These are phyloP conservation scores for Sporisorium graminicola DNA, from an alignment of 1,284 basidiomycete genomes.

Conservation along the genomic window DNA sequence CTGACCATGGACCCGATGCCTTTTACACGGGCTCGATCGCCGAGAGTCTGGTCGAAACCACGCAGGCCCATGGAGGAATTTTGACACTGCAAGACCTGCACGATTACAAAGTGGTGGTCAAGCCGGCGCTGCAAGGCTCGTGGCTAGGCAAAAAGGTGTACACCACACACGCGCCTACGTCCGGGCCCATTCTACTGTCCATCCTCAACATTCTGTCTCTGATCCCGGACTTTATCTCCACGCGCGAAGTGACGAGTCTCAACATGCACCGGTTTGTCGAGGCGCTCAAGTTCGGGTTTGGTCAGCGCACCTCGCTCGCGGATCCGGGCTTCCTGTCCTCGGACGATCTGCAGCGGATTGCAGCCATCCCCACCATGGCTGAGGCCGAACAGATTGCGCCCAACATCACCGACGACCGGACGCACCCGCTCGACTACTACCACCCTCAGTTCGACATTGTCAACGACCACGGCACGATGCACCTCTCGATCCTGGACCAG, in stretches of 20 bases:
- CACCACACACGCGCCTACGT: slow-evolving; percentile 75
- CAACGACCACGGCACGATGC: slow-evolving; percentile 70
- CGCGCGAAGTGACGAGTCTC: slow-evolving; percentile 29
- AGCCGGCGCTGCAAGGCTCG: slow-evolving; percentile 79
- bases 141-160: slow-evolving; percentile 86
- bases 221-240: slow-evolving; percentile 39
- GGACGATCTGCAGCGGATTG: slow-evolving; percentile 15
- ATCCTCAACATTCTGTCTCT: slow-evolving; percentile 64
- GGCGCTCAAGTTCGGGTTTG: slow-evolving; percentile 70
- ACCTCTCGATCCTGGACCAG: slow-evolving; percentile 70
- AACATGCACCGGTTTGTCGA: slow-evolving; percentile 71
- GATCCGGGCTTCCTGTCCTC: slow-evolving; percentile 71
- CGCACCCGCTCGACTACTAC: slow-evolving; percentile 68
- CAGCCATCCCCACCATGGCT: slow-evolving; percentile 41
- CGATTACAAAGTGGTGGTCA: slow-evolving; percentile 78
- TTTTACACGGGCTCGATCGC: slow-evolving; percentile 79
- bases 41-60: slow-evolving; percentile 78
- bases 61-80: slow-evolving; percentile 79
- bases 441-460: slow-evolving; percentile 68
- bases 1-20: slow-evolving; percentile 54
- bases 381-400: slow-evolving; percentile 62
- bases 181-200: slow-evolving; percentile 66
- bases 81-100: slow-evolving; percentile 79
- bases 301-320: slow-evolving; percentile 70
- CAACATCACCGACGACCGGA: slow-evolving; percentile 65